Conservation (phyloP, 208 protist species). For the Angomonas deanei region DNA sequence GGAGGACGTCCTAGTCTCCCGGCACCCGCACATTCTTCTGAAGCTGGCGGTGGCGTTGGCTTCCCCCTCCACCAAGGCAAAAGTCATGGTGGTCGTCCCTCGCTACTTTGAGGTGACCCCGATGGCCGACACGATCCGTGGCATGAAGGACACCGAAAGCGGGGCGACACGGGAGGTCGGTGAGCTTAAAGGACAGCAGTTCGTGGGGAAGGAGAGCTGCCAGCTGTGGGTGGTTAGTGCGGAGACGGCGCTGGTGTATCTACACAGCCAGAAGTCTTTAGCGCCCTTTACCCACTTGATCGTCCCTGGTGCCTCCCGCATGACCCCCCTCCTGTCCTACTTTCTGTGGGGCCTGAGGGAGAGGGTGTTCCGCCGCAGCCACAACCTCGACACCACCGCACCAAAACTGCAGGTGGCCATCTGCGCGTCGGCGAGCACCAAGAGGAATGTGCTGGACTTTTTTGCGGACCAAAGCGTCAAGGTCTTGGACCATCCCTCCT, state of each 20-base stretch:
- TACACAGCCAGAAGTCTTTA: constrained; percentile 52
- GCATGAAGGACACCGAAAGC: constrained; percentile 4
- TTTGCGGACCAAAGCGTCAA: constrained; percentile 35
- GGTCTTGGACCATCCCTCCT: constrained; percentile 12
- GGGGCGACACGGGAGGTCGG: constrained; percentile 28
- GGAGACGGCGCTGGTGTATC: constrained; percentile 68
- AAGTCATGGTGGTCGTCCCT: constrained; percentile 80
- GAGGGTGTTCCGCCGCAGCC: constrained; percentile 43
- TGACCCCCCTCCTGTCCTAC: constrained; percentile 61
- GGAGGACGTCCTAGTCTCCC: constrained; percentile 1
- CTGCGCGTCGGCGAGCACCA: constrained; percentile 31
- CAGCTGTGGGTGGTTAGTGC: constrained; percentile 75
- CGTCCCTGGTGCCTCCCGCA: constrained; percentile 49
- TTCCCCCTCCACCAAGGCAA: constrained; percentile 15
- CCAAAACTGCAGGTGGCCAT: constrained; percentile 32
- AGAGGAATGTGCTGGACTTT: constrained; percentile 25
- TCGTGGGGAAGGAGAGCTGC: constrained; percentile 31
- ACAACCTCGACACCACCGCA: constrained; percentile 28
- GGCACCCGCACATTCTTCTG: constrained; percentile 31
- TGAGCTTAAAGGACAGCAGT: constrained; percentile 56
- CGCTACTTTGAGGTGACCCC: constrained; percentile 63
- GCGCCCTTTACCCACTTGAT: constrained; percentile 83
- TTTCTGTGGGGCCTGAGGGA: constrained; percentile 60
- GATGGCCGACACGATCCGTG: constrained; percentile 36
- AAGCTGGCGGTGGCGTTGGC: constrained; percentile 34